Evolutionary conservation across 352 stramenopile genomes (phyloP).

Genomic region (Globisporangium splendens): DNA sequence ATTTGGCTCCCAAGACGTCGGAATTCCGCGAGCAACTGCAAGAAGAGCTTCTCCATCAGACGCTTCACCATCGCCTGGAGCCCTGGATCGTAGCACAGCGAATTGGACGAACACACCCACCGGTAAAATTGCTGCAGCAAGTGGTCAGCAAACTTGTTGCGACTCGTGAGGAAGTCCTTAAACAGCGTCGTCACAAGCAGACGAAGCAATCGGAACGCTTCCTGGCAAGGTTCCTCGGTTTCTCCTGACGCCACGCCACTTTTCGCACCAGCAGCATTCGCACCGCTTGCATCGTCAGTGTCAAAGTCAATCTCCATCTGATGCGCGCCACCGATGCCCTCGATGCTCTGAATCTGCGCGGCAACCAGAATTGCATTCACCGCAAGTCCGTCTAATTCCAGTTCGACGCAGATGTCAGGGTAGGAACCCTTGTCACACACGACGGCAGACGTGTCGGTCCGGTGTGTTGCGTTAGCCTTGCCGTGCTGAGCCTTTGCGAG

Average conservation of each 20-base stretch:
- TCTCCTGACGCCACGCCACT: slow-evolving; percentile 24
- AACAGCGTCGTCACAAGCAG: slow-evolving; percentile 92
- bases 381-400: slow-evolving; percentile 69
- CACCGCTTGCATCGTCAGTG: slow-evolving; percentile 11
- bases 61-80: slow-evolving; percentile 93
- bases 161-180: slow-evolving; percentile 88
- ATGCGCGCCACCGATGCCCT: slow-evolving; percentile 50
- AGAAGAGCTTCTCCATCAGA: slow-evolving; percentile 94
- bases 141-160: slow-evolving; percentile 92
- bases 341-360: slow-evolving; percentile 68
- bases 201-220: slow-evolving; percentile 91
- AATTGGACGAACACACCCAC: slow-evolving; percentile 90
- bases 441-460: slow-evolving; percentile 48
- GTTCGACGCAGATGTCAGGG: slow-evolving; percentile 65
- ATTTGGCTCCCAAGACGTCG: slow-evolving; percentile 92
- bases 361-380: slow-evolving; percentile 77
- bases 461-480: slow-evolving; percentile 17
- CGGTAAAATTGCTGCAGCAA: slow-evolving; percentile 96
- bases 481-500: slow-evolving; percentile 16
- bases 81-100: slow-evolving; percentile 92
- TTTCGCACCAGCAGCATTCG: slow-evolving; percentile 7
- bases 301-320: slow-evolving; percentile 75
- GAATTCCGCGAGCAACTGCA: slow-evolving; percentile 93
- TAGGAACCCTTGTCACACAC: slow-evolving; percentile 93
- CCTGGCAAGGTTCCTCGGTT: slow-evolving; percentile 88